Conservation (phyloP, 179 eudicot species). For the Patellifolia procumbens region DNA sequence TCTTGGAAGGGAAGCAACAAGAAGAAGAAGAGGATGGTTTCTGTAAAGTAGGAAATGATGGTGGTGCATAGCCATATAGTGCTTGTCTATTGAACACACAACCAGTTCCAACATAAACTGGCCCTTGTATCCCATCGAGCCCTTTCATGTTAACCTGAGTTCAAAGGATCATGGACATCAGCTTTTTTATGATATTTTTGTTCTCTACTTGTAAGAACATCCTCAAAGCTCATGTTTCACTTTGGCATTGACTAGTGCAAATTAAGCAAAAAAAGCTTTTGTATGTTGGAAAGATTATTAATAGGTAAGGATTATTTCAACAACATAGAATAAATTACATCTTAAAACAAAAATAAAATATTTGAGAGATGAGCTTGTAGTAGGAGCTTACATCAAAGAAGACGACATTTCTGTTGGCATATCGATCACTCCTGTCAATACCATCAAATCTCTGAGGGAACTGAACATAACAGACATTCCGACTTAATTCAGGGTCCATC, state of each 20-base stretch:
- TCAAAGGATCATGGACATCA: neutral
- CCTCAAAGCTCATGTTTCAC: neutral
- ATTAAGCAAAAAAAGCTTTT: neutral
- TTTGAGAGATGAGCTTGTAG: too few relatives aligned
- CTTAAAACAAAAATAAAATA: too few relatives aligned
- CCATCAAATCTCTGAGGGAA: constrained; percentile 59
- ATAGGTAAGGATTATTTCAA: neutral
- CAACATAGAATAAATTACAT: too few relatives aligned
- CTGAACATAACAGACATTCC: constrained; percentile 46
- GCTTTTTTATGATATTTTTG: too few relatives aligned
- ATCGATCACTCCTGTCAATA: constrained; percentile 54
- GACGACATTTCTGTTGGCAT: constrained; percentile 51
- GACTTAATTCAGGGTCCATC: constrained; percentile 47
- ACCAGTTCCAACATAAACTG: constrained; percentile 57
- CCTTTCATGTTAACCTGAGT: constrained; percentile 56
- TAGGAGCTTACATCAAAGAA: constrained; percentile 50
- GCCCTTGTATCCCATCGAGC: constrained; percentile 56
- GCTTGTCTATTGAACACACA: constrained; percentile 56
- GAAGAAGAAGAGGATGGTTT: constrained; percentile 69
- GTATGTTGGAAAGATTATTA: neutral
- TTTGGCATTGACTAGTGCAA: neutral
- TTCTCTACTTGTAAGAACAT: neutral
- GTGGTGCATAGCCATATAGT: constrained; percentile 52
- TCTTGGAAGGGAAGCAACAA: constrained; percentile 65
- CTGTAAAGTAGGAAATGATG: constrained; percentile 52